Base-by-base conservation (phyloP, 371 early-diverging fungal species). In the Mortierella sp. region DNA sequence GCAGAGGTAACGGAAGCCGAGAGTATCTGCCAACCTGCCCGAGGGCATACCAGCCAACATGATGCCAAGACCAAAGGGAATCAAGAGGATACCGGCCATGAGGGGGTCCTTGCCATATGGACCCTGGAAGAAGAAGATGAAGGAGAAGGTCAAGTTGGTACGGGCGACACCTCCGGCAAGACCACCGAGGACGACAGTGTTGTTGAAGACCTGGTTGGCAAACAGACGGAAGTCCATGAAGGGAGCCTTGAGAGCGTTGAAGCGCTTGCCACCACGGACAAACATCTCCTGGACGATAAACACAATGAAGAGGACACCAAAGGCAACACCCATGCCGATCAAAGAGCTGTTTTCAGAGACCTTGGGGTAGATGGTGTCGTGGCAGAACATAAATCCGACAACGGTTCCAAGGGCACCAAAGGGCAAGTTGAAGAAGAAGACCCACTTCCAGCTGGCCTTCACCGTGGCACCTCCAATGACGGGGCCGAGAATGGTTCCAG, bases 351-450 rank as follows among this genome's bases (percentile, higher is more conserved):
- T 77, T 54, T 84, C 84, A 5, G 84, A 84, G 44, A 84, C 84
- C 51, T 80, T 80, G 29, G 80, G 56, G 29, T 80, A 84, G 56
- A 84, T 72, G 56, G 81, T 84, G 46, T 84, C 84, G 41, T 84
- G 84, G 75, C 84, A 84, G 70, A 84, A 84, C 41, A n/a, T 11
- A 75, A 84, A 80, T 27, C 84, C 84, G 4, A 71, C 75, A 60
- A 84, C 10, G 27, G 84, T 84, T 32, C 84, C 84, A 4, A 84
- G 12, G 10, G 75, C 84, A 21, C 84, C 84, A 71, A 84, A 84
- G 51, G 84, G 84, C 49, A 84, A 14, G 81, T 84, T 84, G 81
- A 84, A 84, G 75, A 84, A 84, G 75, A 84, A 84, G 54, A 84
- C 81, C 84, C 84, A 84, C 54, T 84, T 84, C 84, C 84, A 84